Percentiles rank a stretch among this genome's conserved stretches.
These are phyloP conservation scores for Wickerhamiella shivajii DNA, from an alignment of 805 yeast genomes.

Conservation along the genomic window DNA sequence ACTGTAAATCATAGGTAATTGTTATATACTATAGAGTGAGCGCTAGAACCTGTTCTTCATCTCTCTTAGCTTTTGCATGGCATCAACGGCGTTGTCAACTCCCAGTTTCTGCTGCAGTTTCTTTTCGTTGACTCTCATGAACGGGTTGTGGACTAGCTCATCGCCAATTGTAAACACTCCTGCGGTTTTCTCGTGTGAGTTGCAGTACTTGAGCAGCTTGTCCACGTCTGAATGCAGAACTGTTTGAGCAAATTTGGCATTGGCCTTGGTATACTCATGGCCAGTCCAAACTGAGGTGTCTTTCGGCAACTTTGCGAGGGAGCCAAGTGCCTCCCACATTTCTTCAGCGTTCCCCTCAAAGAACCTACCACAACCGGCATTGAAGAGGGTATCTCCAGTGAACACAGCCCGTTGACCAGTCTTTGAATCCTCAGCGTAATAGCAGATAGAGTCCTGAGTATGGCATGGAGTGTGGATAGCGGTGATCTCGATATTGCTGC, in stretches of 20 bases:
- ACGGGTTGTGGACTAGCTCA: slow-evolving; percentile 73
- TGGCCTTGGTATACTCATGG: slow-evolving; percentile 83
- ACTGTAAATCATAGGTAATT: too few relatives aligned
- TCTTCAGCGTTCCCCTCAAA: slow-evolving; percentile 79
- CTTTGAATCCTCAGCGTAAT: slow-evolving; percentile 49
- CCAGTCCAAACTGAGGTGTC: slow-evolving; percentile 80
- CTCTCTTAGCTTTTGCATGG: slow-evolving; percentile 61
- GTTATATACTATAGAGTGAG: too few relatives aligned
- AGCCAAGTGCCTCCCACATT: slow-evolving; percentile 60
- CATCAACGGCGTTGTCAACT: slow-evolving; percentile 32
- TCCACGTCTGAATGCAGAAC: slow-evolving; percentile 43
- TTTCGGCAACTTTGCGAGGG: slow-evolving; percentile 44
- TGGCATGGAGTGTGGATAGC: slow-evolving; percentile 96
- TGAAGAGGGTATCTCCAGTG: slow-evolving; percentile 92
- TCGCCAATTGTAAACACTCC: slow-evolving; percentile 76
- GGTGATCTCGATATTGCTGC: slow-evolving; percentile 46
- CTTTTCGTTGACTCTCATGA: slow-evolving; percentile 63
- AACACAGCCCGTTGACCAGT: slow-evolving; percentile 63
- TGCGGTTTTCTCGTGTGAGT: slow-evolving; percentile 55
- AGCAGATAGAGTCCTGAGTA: slow-evolving; percentile 91
- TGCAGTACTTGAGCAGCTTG: slow-evolving; percentile 37
- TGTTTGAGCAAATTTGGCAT: slow-evolving; percentile 61
- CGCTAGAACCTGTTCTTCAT: slow-evolving; percentile 49
- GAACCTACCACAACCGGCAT: slow-evolving; percentile 91
- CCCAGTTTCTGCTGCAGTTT: slow-evolving; percentile 47